A percentile compares a stretch with the other conserved stretches of the same genome.
Evolutionary conservation across 2,329 filamentous ascomycete species (phyloP).

Genomic region (Diaporthe citriasiana): DNA sequence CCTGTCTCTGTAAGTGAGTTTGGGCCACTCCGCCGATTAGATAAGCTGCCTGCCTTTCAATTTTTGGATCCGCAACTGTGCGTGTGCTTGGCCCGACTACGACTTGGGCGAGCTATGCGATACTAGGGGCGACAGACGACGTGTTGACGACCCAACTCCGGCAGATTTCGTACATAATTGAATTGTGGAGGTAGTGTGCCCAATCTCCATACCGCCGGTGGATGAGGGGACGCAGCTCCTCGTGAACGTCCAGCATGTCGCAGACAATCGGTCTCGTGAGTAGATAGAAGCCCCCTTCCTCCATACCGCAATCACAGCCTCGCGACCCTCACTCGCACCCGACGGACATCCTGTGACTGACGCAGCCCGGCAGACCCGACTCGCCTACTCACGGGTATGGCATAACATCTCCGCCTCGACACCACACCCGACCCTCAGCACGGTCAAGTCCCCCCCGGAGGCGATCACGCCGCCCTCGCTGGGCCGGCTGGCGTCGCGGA

Average conservation of each 20-base stretch:
- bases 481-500: slow-evolving; percentile 88
- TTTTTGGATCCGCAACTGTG: slow-evolving; percentile 36
- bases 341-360: slow-evolving; percentile 34
- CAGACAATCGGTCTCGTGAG: slow-evolving; percentile 83
- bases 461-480: slow-evolving; percentile 81
- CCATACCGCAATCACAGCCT: not conserved
- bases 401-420: slow-evolving; percentile 84
- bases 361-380: slow-evolving; percentile 77
- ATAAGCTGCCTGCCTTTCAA: slow-evolving; percentile 34
- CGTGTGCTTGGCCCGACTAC: not conserved
- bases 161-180: slow-evolving; percentile 3
- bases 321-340: not conserved
- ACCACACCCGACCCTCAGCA: slow-evolving; percentile 71
- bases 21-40: slow-evolving; percentile 43
- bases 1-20: slow-evolving; percentile 32
- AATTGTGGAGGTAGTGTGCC: not conserved
- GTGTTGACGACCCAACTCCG: not conserved
- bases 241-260: slow-evolving; percentile 72
- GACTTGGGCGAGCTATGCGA: not conserved
- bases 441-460: slow-evolving; percentile 64
- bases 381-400: slow-evolving; percentile 97
- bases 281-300: slow-evolving; percentile 43
- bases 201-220: slow-evolving; percentile 35
- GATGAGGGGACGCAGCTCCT: slow-evolving; percentile 51
- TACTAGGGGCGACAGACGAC: slow-evolving; percentile 26